Evolutionary conservation across 768 basidiomycete genomes (phyloP).

Genomic region (Tulasnella sp.): DNA sequence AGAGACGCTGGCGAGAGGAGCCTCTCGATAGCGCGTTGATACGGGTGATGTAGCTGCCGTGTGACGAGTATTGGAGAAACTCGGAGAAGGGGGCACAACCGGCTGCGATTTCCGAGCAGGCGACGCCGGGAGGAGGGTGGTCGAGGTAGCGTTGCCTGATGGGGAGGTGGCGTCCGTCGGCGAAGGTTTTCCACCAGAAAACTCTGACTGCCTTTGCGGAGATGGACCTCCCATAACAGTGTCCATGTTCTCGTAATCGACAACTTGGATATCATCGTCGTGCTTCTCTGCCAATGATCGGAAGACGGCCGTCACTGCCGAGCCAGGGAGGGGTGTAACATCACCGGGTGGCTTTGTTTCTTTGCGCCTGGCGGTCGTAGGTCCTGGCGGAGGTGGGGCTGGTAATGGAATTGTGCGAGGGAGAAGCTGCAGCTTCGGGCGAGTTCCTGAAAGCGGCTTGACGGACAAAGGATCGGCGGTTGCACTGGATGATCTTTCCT

Average conservation of each 20-base stretch:
- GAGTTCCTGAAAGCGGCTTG: slow-evolving; percentile 5
- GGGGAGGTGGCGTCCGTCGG: neutral
- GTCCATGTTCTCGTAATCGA: slow-evolving; percentile 20
- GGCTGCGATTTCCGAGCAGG: neutral
- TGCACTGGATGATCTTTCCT: neutral
- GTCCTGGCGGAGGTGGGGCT: neutral
- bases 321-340: neutral
- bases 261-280: slow-evolving; percentile 5
- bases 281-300: neutral
- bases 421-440: slow-evolving; percentile 8
- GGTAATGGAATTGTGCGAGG: slow-evolving; percentile 10
- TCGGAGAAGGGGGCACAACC: neutral
- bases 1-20: slow-evolving; percentile 68
- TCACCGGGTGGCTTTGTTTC: neutral
- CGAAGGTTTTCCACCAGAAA: neutral
- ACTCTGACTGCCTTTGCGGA: neutral
- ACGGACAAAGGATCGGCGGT: slow-evolving; percentile 35
- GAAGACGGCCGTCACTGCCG: neutral
- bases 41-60: neutral
- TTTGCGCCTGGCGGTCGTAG: neutral
- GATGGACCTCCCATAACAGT: neutral
- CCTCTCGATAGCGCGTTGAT: slow-evolving; percentile 44
- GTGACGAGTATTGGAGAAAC: neutral
- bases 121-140: neutral
- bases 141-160: neutral